Conservation (phyloP, 1,284 basidiomycete genomes). For the Ceraceosorus guamensis region DNA sequence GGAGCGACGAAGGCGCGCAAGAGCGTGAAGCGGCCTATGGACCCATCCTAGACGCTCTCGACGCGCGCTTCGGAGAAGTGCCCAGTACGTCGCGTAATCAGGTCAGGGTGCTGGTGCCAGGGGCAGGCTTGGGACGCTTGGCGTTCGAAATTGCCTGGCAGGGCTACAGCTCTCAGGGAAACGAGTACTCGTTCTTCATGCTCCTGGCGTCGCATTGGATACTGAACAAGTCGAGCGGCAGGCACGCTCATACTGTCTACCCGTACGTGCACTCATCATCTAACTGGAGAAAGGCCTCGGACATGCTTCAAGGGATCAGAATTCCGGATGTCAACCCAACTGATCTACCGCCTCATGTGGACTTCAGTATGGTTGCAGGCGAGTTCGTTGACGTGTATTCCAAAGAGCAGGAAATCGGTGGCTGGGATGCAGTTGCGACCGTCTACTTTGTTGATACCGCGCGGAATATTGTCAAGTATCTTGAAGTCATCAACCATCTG, state of each 20-base stretch:
- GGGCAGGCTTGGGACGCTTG: conserved; percentile 40
- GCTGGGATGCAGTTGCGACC: conserved; percentile 84
- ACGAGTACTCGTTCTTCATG: conserved; percentile 45
- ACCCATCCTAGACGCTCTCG: conserved; percentile 29
- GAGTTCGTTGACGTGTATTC: conserved; percentile 43
- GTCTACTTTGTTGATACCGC: conserved; percentile 97
- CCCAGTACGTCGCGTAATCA: conserved; percentile 2
- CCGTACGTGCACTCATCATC: conserved; percentile 41
- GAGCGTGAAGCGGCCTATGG: conserved; percentile 6
- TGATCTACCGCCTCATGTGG: conserved; percentile 18
- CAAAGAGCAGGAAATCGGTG: conserved; percentile 58
- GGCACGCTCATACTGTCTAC: conserved; percentile 33
- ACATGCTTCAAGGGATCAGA: conserved; percentile 32
- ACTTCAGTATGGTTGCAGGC: conserved; percentile 47
- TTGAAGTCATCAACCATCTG: conserved; percentile 43
- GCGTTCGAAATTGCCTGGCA: conserved; percentile 37
- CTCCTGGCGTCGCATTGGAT: conserved; percentile 42
- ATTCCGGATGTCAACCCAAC: conserved; percentile 43
- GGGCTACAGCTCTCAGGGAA: conserved; percentile 42
- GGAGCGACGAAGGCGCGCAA: conserved; percentile 20
- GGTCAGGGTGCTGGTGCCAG: conserved; percentile 38
- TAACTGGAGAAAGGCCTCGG: conserved; percentile 35
- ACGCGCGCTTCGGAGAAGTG: conserved; percentile 16
- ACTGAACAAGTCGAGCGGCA: conserved; percentile 34
- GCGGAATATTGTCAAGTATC: conserved; percentile 38